Base-by-base conservation (phyloP, 192 early-diverging fungal genomes). In the Podila horticola region DNA sequence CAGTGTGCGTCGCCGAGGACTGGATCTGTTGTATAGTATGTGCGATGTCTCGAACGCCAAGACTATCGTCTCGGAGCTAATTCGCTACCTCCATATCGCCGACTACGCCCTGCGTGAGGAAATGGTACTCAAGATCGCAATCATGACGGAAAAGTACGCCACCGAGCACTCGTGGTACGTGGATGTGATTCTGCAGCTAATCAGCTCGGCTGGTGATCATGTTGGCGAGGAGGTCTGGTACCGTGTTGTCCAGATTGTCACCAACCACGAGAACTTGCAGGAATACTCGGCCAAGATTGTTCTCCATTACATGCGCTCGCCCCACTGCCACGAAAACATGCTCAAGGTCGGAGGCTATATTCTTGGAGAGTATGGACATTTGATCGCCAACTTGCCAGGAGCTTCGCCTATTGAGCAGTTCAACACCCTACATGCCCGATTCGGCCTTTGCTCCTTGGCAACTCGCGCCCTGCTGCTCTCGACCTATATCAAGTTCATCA, bases 141-240 rank as follows among this genome's bases (percentile, higher is more conserved):
- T 99, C 74, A 86, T 99, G 77, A 94, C 97, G 0, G 98, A 99
- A 79, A 98, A 97, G 84, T 99, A 93, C 75, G 95, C 97, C 5
- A 95, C 96, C 8, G 97, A 97, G 77, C 97, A 97, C 75, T 93
- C 94, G 60, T 99, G 98, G 98, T 99, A 99, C 83, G 94, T 99
- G 1, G 97, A 99, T 72, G 95, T 98, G 38, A 98, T 98, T 74
- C 88, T 99, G 68, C 95, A 97, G 76, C 88, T 99, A 61, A 95
- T 99, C 58, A 93, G 93, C n/a, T 88, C 95, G 58, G 97, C 96
- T 7, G 97, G 97, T 36, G 97, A 99, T 74, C 93, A 95, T 70
- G 96, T 98, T 26, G 94, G 95, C 33, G 97, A 99, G 67, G 97
- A 97, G 69, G 93, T 99, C 17, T 99, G 98, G 98, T 95, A 95